Percentiles rank a stretch among this genome's conserved stretches.
These are phyloP conservation scores for Fragosphaeria purpurea DNA, from an alignment of 2,329 filamentous ascomycete genomes.

Conservation along the genomic window DNA sequence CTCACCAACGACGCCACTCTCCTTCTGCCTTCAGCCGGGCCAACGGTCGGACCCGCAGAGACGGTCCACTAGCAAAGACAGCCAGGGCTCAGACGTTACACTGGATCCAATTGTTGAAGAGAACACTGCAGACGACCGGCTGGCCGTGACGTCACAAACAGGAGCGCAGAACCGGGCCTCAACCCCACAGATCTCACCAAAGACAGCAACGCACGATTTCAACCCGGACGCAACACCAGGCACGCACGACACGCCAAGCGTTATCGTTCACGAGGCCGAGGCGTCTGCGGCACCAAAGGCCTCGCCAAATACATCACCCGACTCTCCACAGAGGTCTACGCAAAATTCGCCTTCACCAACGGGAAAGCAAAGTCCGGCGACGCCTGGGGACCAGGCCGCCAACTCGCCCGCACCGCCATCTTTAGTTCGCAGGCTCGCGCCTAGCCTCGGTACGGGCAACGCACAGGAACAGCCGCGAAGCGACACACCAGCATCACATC, in stretches of 20 bases:
- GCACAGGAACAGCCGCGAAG: neutral
- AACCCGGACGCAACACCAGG: neutral
- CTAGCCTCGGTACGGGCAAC: too few relatives aligned
- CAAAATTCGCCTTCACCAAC: too few relatives aligned
- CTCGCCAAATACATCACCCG: neutral
- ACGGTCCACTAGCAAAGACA: slow-evolving; percentile 12
- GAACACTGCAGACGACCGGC: slow-evolving; percentile 10
- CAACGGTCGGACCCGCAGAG: neutral
- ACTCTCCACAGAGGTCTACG: too few relatives aligned
- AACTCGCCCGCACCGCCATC: too few relatives aligned
- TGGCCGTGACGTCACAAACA: neutral
- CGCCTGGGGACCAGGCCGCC: too few relatives aligned
- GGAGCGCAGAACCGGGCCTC: neutral
- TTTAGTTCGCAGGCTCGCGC: too few relatives aligned
- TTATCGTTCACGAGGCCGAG: neutral
- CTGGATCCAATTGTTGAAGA: slow-evolving; percentile 38
- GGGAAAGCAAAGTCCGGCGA: too few relatives aligned
- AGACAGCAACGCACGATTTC: neutral
- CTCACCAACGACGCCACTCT: slow-evolving; percentile 16
- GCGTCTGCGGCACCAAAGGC: neutral
- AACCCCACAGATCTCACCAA: neutral
- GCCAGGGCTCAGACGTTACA: slow-evolving; percentile 28
- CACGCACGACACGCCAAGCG: neutral
- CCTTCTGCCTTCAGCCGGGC: neutral
- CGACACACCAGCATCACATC: slow-evolving; percentile 14